These are phyloP conservation scores for Saturnispora besseyi DNA, from an alignment of 805 yeast genomes.

Conservation along the genomic window DNA sequence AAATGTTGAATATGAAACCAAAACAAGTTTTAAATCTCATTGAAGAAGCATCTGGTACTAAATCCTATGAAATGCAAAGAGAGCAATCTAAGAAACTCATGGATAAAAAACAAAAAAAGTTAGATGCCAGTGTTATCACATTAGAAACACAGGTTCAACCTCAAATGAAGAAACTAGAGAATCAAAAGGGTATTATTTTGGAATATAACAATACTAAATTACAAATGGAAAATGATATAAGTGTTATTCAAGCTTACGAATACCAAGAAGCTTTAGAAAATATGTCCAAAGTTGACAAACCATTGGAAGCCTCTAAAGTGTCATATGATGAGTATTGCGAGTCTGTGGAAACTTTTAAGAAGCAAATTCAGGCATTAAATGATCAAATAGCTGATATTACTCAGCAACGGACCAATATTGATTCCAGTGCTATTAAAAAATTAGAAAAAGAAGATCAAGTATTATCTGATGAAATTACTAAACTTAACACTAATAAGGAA, in stretches of 20 bases:
- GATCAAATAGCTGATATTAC: constrained; percentile 49
- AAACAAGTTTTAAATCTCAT: constrained; percentile 79
- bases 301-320: neutral
- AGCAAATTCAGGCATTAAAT: constrained; percentile 36
- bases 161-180: constrained; percentile 67
- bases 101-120: constrained; percentile 80
- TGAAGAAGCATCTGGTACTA: constrained; percentile 98
- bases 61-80: constrained; percentile 88
- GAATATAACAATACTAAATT: constrained; percentile 63
- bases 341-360: constrained; percentile 35
- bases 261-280: constrained; percentile 27
- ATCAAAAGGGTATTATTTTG: constrained; percentile 71
- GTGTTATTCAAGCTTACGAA: constrained; percentile 9
- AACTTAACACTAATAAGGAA: constrained; percentile 56
- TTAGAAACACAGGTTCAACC: constrained; percentile 89
- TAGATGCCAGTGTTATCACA: constrained; percentile 64
- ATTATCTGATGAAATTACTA: constrained; percentile 53
- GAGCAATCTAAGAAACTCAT: constrained; percentile 88
- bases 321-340: constrained; percentile 28
- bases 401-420: constrained; percentile 43
- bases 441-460: constrained; percentile 51
- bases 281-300: constrained; percentile 2
- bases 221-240: constrained; percentile 10
- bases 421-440: constrained; percentile 51
- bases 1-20: constrained; percentile 94